Evolutionary conservation across 257 asterid species (phyloP), one percentile per base, ranked within the genome.

Genomic region (Penstemon davidsonii): DNA sequence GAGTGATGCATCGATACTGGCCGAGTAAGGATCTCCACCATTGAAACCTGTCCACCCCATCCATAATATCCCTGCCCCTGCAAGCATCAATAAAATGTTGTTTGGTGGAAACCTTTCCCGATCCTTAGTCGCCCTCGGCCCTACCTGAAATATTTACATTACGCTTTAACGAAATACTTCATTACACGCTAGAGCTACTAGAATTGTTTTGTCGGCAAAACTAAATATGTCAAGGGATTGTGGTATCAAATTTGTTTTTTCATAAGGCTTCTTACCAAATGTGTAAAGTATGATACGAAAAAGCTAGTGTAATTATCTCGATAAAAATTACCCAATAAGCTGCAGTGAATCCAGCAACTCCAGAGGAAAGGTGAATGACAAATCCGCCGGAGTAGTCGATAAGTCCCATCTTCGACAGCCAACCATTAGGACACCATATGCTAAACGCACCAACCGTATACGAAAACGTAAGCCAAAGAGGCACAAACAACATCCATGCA

Each of bases 21-120:
- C 87, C 57, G 60, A 73, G 67, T 78, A 86, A 5, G 97, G 97
- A 47, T 81, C 97, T 8, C 96, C 94, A 0, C 97, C 96, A 46
- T 90, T 86, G 88, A 90, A 90, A 1, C 94, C 95, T 1, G 96
- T 84, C 97, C 97, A 90, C 1, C 97, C 97, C 95, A 90, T 84
- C 95, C 96, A 88, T 6, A 90, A 68, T 3, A 84, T 43, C 25
- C 96, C 97, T 3, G 92, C 92, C 3, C 97, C 96, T 0, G 92
- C 86, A 8, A 90, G 84, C 96, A 84, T 90, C 11, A 81, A 61
- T 1, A 88, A 65, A 55, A 90, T 86, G 62, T 88, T 86, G 81
- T 86, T 88, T 3, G 94, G 94, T 1, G 89, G 87, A 71, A 87
- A 87, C 69, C 85, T 84, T 47, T 85, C 95, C 7, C 92, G 55